A percentile compares a stretch with the other conserved stretches of the same genome.
Evolutionary conservation across 2,329 filamentous ascomycete genomes (phyloP).

Genomic region (Neofusicoccum sp.): DNA sequence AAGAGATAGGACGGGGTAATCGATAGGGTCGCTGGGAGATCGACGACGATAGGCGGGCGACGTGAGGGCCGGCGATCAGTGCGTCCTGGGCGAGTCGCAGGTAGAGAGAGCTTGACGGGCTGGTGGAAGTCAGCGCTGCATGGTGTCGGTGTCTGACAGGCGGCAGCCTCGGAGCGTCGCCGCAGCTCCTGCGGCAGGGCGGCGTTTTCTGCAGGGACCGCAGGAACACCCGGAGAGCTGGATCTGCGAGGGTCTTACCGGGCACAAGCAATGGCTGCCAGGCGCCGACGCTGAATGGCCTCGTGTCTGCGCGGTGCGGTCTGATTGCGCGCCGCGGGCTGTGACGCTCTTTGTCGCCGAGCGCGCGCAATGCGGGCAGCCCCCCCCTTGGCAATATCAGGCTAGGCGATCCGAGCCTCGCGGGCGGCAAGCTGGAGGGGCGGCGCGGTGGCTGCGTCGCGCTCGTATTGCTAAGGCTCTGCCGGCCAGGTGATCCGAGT

Average conservation of each 20-base stretch:
- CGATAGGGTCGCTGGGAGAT: slow-evolving; percentile 12
- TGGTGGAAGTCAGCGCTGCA: slow-evolving; percentile 14
- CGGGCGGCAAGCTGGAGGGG: neutral
- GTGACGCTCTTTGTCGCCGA: neutral
- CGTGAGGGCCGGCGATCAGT: slow-evolving; percentile 11
- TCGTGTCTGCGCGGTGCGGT: neutral
- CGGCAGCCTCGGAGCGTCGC: neutral
- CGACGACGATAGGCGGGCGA: slow-evolving; percentile 15
- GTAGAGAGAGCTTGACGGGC: neutral
- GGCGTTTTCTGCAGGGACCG: slow-evolving; percentile 13
- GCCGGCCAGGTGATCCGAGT: too few species aligned
- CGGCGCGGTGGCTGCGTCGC: neutral
- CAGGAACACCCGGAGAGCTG: slow-evolving; percentile 9
- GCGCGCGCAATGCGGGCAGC: too few species aligned
- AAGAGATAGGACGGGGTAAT: slow-evolving; percentile 3
- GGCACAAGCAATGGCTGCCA: neutral
- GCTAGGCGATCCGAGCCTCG: neutral
- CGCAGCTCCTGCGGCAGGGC: slow-evolving; percentile 2
- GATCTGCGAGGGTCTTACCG: slow-evolving; percentile 18
- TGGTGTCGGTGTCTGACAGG: slow-evolving; percentile 6
- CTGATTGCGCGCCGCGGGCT: neutral
- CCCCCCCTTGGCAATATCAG: neutral
- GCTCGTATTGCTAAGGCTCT: neutral
- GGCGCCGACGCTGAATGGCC: slow-evolving; percentile 11
- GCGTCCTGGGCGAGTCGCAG: slow-evolving; percentile 14